These are phyloP conservation scores for Sporisorium graminicola DNA, from an alignment of 1,284 basidiomycete species.

Conservation along the genomic window DNA sequence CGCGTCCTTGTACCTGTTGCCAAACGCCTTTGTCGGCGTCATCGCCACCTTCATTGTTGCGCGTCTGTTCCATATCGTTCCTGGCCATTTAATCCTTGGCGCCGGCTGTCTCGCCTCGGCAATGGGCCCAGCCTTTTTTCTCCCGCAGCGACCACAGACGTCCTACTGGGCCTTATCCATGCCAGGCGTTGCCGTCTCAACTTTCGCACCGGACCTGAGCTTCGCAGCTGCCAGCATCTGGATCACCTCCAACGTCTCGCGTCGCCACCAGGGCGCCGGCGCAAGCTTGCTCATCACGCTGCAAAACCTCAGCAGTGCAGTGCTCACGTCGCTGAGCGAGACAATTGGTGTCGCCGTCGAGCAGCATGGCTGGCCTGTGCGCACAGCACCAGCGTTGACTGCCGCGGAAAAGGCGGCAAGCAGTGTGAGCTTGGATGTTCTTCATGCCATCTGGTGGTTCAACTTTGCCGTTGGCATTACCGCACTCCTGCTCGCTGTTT, in stretches of 20 bases:
- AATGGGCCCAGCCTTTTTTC: constrained; percentile 42
- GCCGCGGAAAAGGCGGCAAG: too few species aligned
- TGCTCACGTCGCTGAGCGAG: constrained; percentile 36
- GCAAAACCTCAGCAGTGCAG: constrained; percentile 40
- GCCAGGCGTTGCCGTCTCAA: constrained; percentile 35
- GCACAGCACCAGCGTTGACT: too few species aligned
- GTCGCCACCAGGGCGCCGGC: constrained; percentile 42
- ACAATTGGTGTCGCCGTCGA: constrained; percentile 29
- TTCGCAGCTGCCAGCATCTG: constrained; percentile 48
- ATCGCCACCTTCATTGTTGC: constrained; percentile 29
- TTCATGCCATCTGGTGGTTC: constrained; percentile 33
- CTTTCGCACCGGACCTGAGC: constrained; percentile 32
- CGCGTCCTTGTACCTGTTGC: constrained; percentile 32
- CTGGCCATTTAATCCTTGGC: constrained; percentile 29
- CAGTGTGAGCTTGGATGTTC: background rate
- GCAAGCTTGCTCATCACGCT: constrained; percentile 40
- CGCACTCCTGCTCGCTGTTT: constrained; percentile 14
- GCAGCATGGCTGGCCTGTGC: background rate
- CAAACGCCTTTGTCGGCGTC: constrained; percentile 44
- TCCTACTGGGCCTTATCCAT: constrained; percentile 34
- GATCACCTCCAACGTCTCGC: constrained; percentile 30
- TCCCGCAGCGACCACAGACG: constrained; percentile 31
- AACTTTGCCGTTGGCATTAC: constrained; percentile 27
- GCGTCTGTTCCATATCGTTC: constrained; percentile 24
- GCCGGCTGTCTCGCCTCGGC: constrained; percentile 25